Percentiles rank a stretch among this genome's conserved stretches.
phyloP scores from a whole-genome alignment of 1,284 basidiomycete genomes.

The Apiotrichum sp. region DNA sequence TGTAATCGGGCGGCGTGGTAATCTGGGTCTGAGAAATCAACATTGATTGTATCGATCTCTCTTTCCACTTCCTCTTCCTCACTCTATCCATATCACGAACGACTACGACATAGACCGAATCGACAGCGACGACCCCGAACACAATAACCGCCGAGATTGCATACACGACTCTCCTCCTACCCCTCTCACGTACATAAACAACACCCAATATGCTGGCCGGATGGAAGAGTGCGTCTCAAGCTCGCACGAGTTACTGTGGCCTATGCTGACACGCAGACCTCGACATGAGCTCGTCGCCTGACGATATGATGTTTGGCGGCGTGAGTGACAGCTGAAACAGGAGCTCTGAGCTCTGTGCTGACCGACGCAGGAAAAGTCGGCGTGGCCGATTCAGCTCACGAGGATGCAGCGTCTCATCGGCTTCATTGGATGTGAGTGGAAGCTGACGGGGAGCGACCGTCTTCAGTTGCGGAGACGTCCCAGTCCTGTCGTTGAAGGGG shows the following conservation, averaged over 20 bases:
- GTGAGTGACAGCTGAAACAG: conserved; percentile 19
- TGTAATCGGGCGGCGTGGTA: too few relatives aligned
- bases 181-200: not conserved
- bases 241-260: not conserved
- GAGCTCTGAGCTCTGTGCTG: not conserved
- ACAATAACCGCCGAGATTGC: not conserved
- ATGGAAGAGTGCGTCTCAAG: conserved; percentile 31
- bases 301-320: conserved; percentile 42
- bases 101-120: not conserved
- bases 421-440: conserved; percentile 65
- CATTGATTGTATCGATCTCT: too few relatives aligned
- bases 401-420: conserved; percentile 74
- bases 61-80: too few relatives aligned
- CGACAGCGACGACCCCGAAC: not conserved
- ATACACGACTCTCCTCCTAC: too few relatives aligned
- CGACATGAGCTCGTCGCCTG: conserved; percentile 20
- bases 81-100: too few relatives aligned
- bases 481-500: too few relatives aligned
- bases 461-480: too few relatives aligned
- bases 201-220: conserved; percentile 8
- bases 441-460: too few relatives aligned
- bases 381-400: conserved; percentile 71
- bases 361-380: conserved; percentile 56
- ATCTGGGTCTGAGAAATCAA: too few relatives aligned
- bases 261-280: conserved; percentile 12